Evolutionary conservation across 192 early-diverging fungal species (phyloP).

Genomic region (Gamsiella multidivaricata): DNA sequence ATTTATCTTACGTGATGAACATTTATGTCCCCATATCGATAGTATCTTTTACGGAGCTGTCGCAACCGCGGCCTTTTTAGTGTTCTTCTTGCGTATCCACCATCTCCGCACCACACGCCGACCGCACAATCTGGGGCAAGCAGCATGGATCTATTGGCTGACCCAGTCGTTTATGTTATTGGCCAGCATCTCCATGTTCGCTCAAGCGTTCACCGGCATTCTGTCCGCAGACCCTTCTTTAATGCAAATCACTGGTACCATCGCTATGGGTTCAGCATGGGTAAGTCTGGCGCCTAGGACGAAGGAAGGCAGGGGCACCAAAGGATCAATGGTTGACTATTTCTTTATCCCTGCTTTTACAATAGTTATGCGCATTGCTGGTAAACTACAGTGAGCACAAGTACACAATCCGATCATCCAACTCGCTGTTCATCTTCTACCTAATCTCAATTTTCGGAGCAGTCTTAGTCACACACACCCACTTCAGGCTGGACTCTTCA

Average conservation of each 20-base stretch:
- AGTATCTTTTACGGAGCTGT: conserved; percentile 9
- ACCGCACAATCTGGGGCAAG: conserved; percentile 27
- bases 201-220: background rate
- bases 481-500: background rate
- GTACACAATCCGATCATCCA: conserved; percentile 41
- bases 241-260: conserved; percentile 1
- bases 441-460: conserved; percentile 4
- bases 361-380: conserved; percentile 4
- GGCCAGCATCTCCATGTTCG: conserved; percentile 2
- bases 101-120: conserved; percentile 6
- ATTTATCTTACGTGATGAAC: too few species aligned
- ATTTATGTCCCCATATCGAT: too few species aligned
- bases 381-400: conserved; percentile 48
- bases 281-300: background rate
- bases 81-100: conserved; percentile 1
- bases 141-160: conserved; percentile 47
- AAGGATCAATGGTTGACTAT: background rate
- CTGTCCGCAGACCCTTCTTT: background rate
- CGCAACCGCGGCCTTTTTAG: background rate
- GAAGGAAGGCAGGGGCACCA: background rate
- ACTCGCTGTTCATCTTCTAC: conserved; percentile 22
- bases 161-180: conserved; percentile 9
- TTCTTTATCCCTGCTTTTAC: background rate
- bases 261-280: conserved; percentile 15
- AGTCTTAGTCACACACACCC: conserved; percentile 9